Conservation (phyloP, 345 rosid species). For the Eucalyptus tenuipes region DNA sequence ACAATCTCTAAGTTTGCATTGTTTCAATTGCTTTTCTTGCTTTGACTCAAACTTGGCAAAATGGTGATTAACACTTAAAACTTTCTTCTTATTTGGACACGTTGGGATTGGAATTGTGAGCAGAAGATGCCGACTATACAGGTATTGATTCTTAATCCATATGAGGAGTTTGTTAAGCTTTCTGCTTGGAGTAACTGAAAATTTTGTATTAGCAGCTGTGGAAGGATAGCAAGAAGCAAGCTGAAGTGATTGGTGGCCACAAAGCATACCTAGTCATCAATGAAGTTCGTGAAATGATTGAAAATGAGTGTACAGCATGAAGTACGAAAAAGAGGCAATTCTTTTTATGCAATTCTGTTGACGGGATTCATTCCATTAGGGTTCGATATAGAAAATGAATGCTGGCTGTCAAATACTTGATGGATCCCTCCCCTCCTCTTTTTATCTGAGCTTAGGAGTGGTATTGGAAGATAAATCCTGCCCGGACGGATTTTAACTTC, state of each 20-base stretch:
- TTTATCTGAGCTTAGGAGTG: not conserved
- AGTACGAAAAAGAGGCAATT: not conserved
- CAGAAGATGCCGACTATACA: conserved; percentile 98
- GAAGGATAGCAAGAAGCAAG: conserved; percentile 75
- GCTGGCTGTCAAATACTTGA: not conserved
- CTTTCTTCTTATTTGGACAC: conserved; percentile 5
- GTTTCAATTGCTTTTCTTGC: not conserved
- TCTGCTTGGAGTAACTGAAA: not conserved
- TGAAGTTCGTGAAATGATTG: conserved; percentile 75
- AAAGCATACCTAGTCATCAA: conserved; percentile 60
- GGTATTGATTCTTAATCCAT: conserved; percentile 11
- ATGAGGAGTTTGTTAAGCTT: not conserved
- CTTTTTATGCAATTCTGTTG: not conserved
- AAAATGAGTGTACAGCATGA: conserved; percentile 17
- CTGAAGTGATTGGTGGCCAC: conserved; percentile 77
- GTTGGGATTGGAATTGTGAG: not conserved
- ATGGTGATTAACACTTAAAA: not conserved
- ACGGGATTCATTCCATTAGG: not conserved
- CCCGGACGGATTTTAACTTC: not conserved
- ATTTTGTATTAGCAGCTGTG: conserved; percentile 36
- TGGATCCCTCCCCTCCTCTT: not conserved
- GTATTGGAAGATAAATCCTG: not conserved
- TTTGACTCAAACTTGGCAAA: not conserved
- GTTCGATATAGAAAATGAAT: not conserved
- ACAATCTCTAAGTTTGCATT: not conserved